Conservation (phyloP, 2,329 filamentous ascomycete species). For the Colletotrichum orbiculare region DNA sequence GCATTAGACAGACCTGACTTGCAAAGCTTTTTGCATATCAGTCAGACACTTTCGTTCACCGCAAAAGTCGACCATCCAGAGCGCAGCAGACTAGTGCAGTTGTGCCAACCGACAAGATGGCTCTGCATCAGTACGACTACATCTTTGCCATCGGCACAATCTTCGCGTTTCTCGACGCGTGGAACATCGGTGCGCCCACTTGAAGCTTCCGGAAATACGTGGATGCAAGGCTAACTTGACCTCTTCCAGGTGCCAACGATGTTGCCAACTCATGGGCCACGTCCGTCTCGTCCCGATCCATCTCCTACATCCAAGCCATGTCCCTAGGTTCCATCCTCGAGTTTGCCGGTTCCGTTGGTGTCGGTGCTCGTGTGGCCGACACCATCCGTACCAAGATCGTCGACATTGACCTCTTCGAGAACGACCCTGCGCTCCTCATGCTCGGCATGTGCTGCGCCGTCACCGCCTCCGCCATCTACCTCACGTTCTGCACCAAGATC, state of each 20-base stretch:
- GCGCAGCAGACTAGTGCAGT: neutral
- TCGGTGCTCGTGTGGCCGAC: slow-evolving; percentile 58
- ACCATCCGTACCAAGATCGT: slow-evolving; percentile 61
- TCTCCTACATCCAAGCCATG: slow-evolving; percentile 62
- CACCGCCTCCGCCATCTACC: slow-evolving; percentile 51
- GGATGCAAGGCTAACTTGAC: neutral
- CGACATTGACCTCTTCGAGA: slow-evolving; percentile 50
- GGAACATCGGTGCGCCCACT: slow-evolving; percentile 66
- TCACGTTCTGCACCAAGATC: slow-evolving; percentile 52
- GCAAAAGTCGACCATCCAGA: neutral
- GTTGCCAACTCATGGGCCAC: slow-evolving; percentile 73
- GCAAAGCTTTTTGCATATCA: neutral
- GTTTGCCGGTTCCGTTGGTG: slow-evolving; percentile 59
- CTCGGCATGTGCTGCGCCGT: slow-evolving; percentile 54
- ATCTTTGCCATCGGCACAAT: slow-evolving; percentile 72
- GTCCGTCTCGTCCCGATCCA: slow-evolving; percentile 69
- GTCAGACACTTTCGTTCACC: slow-evolving; percentile 7
- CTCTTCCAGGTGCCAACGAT: slow-evolving; percentile 54
- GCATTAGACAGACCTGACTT: slow-evolving; percentile 1
- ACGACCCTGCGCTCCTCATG: slow-evolving; percentile 53
- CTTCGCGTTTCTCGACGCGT: slow-evolving; percentile 74
- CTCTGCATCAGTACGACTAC: slow-evolving; percentile 68
- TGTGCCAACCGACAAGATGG: slow-evolving; percentile 20
- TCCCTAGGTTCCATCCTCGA: slow-evolving; percentile 59
- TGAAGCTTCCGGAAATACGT: too few relatives aligned